Evolutionary conservation across 352 stramenopile species (phyloP).

Genomic region (Pythium guiyangense): DNA sequence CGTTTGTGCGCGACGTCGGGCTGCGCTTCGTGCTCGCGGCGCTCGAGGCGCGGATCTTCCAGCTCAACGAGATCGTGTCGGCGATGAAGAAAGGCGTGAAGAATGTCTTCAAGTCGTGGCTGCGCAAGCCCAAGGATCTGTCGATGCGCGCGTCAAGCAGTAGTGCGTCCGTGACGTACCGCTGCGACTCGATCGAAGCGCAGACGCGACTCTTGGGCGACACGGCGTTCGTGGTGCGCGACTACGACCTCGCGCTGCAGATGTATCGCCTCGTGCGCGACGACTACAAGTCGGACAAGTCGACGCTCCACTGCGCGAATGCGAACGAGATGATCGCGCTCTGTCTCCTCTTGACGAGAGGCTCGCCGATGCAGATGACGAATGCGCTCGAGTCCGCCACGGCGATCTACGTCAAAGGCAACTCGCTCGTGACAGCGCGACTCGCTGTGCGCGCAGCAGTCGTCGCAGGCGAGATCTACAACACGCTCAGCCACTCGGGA

Average conservation of each 20-base stretch:
- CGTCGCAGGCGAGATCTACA: slow-evolving; percentile 80
- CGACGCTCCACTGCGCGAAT: slow-evolving; percentile 72
- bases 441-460: slow-evolving; percentile 62
- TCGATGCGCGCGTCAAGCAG: slow-evolving; percentile 19
- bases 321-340: slow-evolving; percentile 88
- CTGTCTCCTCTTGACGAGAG: slow-evolving; percentile 72
- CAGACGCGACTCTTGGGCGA: slow-evolving; percentile 88
- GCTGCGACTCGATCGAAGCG: slow-evolving; percentile 83
- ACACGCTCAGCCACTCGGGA: slow-evolving; percentile 61
- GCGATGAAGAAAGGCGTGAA: slow-evolving; percentile 91
- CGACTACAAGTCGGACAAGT: slow-evolving; percentile 90
- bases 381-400: slow-evolving; percentile 73
- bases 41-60: slow-evolving; percentile 79
- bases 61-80: slow-evolving; percentile 86
- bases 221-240: slow-evolving; percentile 86
- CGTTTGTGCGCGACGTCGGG: slow-evolving; percentile 77
- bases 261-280: slow-evolving; percentile 90
- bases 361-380: slow-evolving; percentile 79
- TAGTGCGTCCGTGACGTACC: slow-evolving; percentile 42
- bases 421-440: slow-evolving; percentile 36
- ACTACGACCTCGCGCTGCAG: slow-evolving; percentile 86
- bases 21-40: slow-evolving; percentile 73
- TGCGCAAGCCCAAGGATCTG: slow-evolving; percentile 85
- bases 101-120: slow-evolving; percentile 90
- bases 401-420: slow-evolving; percentile 59